Conservation (phyloP, 257 asterid species). For the Capsicum rhomboideum region DNA sequence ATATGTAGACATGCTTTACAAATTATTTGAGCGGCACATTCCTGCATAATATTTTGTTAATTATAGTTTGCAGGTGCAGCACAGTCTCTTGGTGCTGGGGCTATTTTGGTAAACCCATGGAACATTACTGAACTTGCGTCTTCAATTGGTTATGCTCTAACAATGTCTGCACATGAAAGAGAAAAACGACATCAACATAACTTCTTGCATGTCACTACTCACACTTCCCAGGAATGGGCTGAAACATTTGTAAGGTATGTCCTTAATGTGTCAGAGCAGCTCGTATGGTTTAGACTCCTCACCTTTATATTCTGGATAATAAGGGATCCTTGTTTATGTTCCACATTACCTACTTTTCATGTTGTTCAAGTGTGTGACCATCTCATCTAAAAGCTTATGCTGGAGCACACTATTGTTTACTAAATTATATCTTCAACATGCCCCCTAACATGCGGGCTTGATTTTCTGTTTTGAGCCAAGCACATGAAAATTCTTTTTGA, state of each 20-base stretch:
- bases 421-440: neutral
- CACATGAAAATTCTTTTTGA: neutral
- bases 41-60: neutral
- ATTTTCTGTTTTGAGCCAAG: neutral
- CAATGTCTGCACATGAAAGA: slow-evolving; percentile 72
- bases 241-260: slow-evolving; percentile 82
- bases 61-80: slow-evolving; percentile 95
- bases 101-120: slow-evolving; percentile 87
- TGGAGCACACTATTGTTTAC: neutral
- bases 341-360: neutral
- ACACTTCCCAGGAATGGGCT: slow-evolving; percentile 95
- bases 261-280: neutral
- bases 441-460: neutral
- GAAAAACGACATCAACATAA: slow-evolving; percentile 83
- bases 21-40: neutral
- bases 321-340: neutral
- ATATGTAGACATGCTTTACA: neutral
- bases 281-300: neutral
- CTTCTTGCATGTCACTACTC: slow-evolving; percentile 76
- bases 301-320: neutral
- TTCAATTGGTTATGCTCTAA: slow-evolving; percentile 69
- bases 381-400: neutral
- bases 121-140: slow-evolving; percentile 83
- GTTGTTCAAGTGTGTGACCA: neutral
- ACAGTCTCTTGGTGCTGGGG: slow-evolving; percentile 95